Conservation (phyloP, 441 rosid species). For the Arabidopsis hybrid region DNA sequence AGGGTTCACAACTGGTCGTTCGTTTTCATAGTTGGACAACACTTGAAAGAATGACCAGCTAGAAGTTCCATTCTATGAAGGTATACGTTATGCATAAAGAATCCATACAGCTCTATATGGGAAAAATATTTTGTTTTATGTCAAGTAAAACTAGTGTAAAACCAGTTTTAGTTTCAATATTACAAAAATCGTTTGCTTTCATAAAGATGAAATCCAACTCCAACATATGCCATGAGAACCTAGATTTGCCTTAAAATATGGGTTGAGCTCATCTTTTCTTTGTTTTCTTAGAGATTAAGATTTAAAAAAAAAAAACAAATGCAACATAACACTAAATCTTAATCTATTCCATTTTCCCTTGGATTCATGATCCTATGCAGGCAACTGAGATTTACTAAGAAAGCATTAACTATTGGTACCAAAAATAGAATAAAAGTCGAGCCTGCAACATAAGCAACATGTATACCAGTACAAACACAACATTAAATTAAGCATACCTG, state of each 20-base stretch:
- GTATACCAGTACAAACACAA: slow-evolving; percentile 2
- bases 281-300: slow-evolving; percentile 5
- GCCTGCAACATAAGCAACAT: slow-evolving; percentile 21
- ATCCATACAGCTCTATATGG: slow-evolving; percentile 1
- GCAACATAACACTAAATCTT: not conserved
- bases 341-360: not conserved
- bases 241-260: slow-evolving; percentile 1
- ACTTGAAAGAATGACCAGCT: not conserved
- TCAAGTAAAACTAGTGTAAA: not conserved
- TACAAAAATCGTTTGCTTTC: slow-evolving; percentile 15
- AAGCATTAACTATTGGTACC: slow-evolving; percentile 7
- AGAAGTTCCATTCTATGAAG: not conserved
- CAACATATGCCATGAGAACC: slow-evolving; percentile 10
- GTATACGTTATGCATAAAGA: slow-evolving; percentile 7
- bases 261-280: slow-evolving; percentile 11
- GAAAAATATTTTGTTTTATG: slow-evolving; percentile 9
- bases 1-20: not conserved
- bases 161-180: slow-evolving; percentile 7
- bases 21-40: not conserved
- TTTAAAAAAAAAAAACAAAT: slow-evolving; percentile 2
- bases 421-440: too few relatives aligned
- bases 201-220: slow-evolving; percentile 11
- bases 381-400: slow-evolving; percentile 31
- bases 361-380: slow-evolving; percentile 28
- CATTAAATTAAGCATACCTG: slow-evolving; percentile 69